Evolutionary conservation across 2,329 filamentous ascomycete species (phyloP), one percentile per base, ranked within the genome.

Genomic region (Fusarium tanahbumbuense): DNA sequence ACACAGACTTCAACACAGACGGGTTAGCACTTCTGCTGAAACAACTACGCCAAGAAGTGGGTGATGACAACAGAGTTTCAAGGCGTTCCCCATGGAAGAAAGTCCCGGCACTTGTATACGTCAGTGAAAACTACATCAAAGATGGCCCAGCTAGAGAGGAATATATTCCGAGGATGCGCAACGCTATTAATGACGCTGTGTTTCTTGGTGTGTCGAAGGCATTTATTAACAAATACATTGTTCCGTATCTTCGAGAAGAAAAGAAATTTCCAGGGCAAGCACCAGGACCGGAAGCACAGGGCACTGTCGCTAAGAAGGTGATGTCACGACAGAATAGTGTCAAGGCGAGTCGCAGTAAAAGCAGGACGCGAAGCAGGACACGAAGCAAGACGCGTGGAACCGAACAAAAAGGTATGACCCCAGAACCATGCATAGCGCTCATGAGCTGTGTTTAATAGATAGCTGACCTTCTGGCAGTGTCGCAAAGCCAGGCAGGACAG

Each of bases 101-200:
- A 34, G 57, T 49, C 42, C 32, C n/a, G 11, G 54, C 54, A 9
- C 44, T 60, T 28, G 22, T 60, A 11, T 60, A 59, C 22, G 42
- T 60, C 6, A 60, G 57, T 6, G 32, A 60, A 1, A 32, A 59
- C 8, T 60, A 60, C n/a, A 10, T 20, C 16, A 20, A 27, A 16
- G 54, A 60, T 10, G 57, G 57, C n/a, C 5, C 20, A 15, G 48
- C 59, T 23, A 49, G 57, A 32, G 42, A 59, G 3, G 57, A 60
- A 20, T 60, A 60, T n/a, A 49, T 60, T 7, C 25, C 42, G 0
- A 48, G 57, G 15, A 60, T 60, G 42, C 42, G 34, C 10, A 40
- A 49, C 11, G 57, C 57, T 9, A 34, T 58, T 4, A 59, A 59
- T 3, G 57, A 60, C 3, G 57, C 57, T 10, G 18, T 32, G 11